A percentile compares a stretch with the other conserved stretches of the same genome.
phyloP scores from a whole-genome alignment of 192 early-diverging fungal species.

The Podila epicladia region DNA sequence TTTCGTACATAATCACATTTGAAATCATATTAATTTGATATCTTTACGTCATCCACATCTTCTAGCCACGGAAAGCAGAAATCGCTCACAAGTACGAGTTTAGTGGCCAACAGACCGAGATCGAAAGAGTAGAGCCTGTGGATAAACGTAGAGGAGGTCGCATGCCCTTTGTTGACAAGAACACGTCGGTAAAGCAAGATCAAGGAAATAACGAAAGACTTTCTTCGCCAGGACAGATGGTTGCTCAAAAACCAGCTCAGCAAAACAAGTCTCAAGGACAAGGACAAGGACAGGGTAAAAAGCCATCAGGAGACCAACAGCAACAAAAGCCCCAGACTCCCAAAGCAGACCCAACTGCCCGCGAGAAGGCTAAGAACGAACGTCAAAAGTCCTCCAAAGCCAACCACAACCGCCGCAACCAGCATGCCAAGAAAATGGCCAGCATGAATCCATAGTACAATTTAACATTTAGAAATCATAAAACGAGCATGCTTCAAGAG shows the following conservation, averaged over 20 bases:
- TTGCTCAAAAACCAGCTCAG: not conserved
- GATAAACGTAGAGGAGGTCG: constrained; percentile 41
- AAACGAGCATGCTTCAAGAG: no score
- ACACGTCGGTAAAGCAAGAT: constrained; percentile 6
- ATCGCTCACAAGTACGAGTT: constrained; percentile 50
- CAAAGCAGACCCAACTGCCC: constrained; percentile 19
- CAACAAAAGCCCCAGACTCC: constrained; percentile 21
- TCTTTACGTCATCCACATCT: no score
- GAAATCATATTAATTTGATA: not conserved
- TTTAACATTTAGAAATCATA: no score
- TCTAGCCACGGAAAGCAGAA: constrained; percentile 29
- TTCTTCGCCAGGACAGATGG: not conserved
- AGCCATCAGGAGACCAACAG: not conserved
- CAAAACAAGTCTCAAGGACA: constrained; percentile 10
- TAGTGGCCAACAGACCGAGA: constrained; percentile 28
- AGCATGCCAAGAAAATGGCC: constrained; percentile 76
- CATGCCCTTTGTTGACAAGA: constrained; percentile 41
- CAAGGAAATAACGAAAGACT: constrained; percentile 4
- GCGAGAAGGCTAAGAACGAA: constrained; percentile 59
- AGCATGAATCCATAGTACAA: constrained; percentile 31
- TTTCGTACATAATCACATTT: not conserved
- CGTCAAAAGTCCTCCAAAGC: constrained; percentile 72
- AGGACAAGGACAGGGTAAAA: constrained; percentile 10
- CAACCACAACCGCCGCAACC: constrained; percentile 81
- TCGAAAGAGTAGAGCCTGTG: constrained; percentile 7